phyloP scores from a whole-genome alignment of 164 flowering plant species.

The Stephania japonica region DNA sequence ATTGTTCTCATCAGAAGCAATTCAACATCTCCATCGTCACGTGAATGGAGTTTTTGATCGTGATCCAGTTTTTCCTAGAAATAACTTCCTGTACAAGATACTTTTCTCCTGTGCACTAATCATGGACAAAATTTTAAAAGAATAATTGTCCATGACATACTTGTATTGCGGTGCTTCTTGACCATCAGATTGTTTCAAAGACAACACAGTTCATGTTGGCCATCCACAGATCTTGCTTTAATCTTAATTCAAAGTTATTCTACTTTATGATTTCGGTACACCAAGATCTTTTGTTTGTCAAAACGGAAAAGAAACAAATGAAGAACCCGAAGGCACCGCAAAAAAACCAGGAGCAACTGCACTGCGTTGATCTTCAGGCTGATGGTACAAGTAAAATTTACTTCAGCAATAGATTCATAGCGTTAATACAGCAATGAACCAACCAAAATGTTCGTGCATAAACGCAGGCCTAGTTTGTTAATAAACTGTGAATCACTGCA shows the following conservation, averaged over 20 bases:
- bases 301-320: no score
- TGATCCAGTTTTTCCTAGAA: conserved; percentile 11
- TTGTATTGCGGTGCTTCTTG: background rate
- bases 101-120: background rate
- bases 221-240: no score
- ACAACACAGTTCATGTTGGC: no score
- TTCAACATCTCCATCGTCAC: conserved; percentile 7
- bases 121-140: background rate
- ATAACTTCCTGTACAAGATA: background rate
- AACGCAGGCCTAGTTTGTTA: background rate
- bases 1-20: background rate
- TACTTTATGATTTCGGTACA: no score
- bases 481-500: background rate
- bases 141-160: background rate
- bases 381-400: background rate
- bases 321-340: no score
- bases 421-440: background rate
- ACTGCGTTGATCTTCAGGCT: background rate
- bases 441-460: background rate
- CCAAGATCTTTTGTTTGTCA: no score
- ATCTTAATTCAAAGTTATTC: no score
- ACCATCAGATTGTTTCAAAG: no score
- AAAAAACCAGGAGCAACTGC: no score
- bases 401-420: background rate
- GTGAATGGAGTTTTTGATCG: conserved; percentile 16